phyloP scores from a whole-genome alignment of 257 asterid genomes.

The Fraxinus cuspidata region DNA sequence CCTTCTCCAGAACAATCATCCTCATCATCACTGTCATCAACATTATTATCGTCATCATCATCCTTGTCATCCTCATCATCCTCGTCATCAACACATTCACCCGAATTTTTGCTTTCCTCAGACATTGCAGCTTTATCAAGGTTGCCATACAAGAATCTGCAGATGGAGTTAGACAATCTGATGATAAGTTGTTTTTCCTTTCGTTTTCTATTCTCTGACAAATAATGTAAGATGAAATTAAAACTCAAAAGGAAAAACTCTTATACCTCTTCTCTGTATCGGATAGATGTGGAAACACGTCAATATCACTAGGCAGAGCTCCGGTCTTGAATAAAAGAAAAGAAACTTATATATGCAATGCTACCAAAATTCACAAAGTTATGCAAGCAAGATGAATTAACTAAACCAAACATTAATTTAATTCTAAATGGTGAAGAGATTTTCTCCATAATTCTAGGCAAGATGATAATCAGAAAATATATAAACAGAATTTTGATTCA shows the following conservation, averaged over 20 bases:
- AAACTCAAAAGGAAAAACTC: background rate
- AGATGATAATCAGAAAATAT: background rate
- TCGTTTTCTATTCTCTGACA: background rate
- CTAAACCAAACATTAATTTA: background rate
- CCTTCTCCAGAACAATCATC: background rate
- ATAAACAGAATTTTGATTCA: background rate
- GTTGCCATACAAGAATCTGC: background rate
- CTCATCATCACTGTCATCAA: background rate
- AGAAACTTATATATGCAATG: background rate
- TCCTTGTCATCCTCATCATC: background rate
- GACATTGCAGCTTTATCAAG: background rate
- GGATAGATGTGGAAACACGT: background rate
- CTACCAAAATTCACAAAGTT: background rate
- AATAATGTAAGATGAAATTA: background rate
- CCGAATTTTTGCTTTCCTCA: background rate
- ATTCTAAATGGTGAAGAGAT: background rate
- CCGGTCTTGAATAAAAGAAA: background rate
- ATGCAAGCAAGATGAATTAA: background rate
- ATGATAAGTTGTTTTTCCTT: background rate
- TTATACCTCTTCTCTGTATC: background rate
- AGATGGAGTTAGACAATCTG: background rate
- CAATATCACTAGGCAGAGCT: background rate
- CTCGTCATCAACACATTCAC: background rate
- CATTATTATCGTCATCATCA: background rate
- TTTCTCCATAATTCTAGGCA: background rate